phyloP scores from a whole-genome alignment of 371 early-diverging fungal species.

The Mortierella polycephala region DNA sequence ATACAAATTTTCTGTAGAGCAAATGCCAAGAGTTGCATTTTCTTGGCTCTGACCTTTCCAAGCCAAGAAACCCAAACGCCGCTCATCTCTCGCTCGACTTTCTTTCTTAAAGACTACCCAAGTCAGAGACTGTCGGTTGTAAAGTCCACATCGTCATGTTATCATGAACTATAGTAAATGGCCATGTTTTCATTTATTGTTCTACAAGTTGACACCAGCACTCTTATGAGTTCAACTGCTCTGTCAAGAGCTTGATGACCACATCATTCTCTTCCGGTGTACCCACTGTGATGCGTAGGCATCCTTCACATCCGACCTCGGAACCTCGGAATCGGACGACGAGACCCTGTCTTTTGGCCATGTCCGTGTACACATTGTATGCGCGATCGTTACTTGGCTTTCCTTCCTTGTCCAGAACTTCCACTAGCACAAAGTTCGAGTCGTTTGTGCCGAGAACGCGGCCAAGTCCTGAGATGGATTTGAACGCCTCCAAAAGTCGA shows the following conservation, averaged over 20 bases:
- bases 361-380: conserved; percentile 74
- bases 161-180: too few relatives aligned
- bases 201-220: not conserved
- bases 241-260: conserved; percentile 59
- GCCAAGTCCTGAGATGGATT: conserved; percentile 67
- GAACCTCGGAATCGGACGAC: conserved; percentile 95
- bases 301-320: conserved; percentile 92
- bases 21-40: not conserved
- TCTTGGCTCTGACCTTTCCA: too few relatives aligned
- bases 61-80: too few relatives aligned
- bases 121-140: too few relatives aligned
- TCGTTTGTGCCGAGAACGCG: conserved; percentile 86
- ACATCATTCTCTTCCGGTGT: conserved; percentile 82
- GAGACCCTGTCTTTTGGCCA: conserved; percentile 86
- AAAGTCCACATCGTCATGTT: too few relatives aligned
- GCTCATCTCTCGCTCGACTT: too few relatives aligned
- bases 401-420: conserved; percentile 73
- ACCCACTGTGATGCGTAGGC: conserved; percentile 94
- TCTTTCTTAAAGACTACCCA: too few relatives aligned
- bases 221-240: conserved; percentile 48
- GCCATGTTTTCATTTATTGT: too few relatives aligned
- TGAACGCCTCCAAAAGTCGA: conserved; percentile 67
- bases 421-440: conserved; percentile 94
- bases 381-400: conserved; percentile 81
- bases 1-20: not conserved